Conservation (phyloP, 768 basidiomycete genomes). For the Panaeolus papilionaceus region DNA sequence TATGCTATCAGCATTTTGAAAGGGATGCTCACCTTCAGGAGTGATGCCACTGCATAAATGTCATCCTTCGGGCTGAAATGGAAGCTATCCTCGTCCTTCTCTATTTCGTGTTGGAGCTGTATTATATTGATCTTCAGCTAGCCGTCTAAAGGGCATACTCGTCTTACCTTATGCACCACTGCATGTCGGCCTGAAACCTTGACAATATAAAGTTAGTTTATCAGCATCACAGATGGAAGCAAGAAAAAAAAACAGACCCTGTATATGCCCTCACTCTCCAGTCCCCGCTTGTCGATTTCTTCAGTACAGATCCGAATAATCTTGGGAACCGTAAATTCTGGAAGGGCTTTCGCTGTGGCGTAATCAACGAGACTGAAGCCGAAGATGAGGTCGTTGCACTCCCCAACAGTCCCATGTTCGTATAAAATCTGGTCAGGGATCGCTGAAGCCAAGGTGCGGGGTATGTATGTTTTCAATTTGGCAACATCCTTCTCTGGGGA, state of each 20-base stretch:
- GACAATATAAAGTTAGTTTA: slow-evolving; percentile 14
- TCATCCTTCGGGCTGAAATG: slow-evolving; percentile 80
- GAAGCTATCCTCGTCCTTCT: slow-evolving; percentile 81
- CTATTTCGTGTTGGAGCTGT: slow-evolving; percentile 86
- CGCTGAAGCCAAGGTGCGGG: slow-evolving; percentile 65
- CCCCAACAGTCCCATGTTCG: slow-evolving; percentile 80
- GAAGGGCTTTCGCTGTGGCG: slow-evolving; percentile 77
- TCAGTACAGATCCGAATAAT: slow-evolving; percentile 81
- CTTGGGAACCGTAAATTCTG: slow-evolving; percentile 78
- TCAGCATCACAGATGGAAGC: neutral
- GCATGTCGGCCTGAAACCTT: slow-evolving; percentile 89
- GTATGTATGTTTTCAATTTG: slow-evolving; percentile 59
- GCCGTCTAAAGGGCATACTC: neutral
- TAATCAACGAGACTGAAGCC: slow-evolving; percentile 90
- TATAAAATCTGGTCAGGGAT: slow-evolving; percentile 79
- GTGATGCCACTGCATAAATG: slow-evolving; percentile 80
- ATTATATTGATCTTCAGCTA: slow-evolving; percentile 2
- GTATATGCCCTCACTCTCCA: slow-evolving; percentile 84
- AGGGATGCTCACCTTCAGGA: slow-evolving; percentile 71
- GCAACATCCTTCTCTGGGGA: slow-evolving; percentile 74
- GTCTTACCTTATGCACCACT: slow-evolving; percentile 75
- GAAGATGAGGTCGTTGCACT: slow-evolving; percentile 89
- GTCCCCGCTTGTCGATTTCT: slow-evolving; percentile 82
- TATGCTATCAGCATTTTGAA: slow-evolving; percentile 13
- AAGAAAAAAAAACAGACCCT: slow-evolving; percentile 53